Conservation (phyloP, 2,329 filamentous ascomycete genomes). For the Microdochium paspali region DNA sequence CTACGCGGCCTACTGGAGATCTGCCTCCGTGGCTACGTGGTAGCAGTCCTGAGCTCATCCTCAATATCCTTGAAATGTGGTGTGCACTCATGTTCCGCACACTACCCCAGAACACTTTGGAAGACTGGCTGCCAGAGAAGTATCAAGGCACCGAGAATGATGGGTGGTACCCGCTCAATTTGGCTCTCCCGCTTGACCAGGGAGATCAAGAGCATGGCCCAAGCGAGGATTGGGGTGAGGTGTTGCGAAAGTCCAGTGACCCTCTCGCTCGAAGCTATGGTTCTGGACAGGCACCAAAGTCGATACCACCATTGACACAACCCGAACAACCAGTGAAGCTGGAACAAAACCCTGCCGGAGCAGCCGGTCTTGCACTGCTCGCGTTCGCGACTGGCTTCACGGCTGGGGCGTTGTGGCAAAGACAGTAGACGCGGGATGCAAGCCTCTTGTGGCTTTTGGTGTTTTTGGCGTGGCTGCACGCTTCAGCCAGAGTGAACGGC, state of each 20-base stretch:
- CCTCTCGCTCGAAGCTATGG: not conserved
- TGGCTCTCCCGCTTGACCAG: not conserved
- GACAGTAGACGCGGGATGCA: too few relatives aligned
- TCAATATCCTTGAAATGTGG: not conserved
- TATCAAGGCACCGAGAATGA: not conserved
- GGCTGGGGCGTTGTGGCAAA: too few relatives aligned
- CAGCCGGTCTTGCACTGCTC: too few relatives aligned
- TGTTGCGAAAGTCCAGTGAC: not conserved
- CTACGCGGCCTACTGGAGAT: not conserved
- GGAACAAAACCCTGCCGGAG: too few relatives aligned
- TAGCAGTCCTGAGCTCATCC: not conserved
- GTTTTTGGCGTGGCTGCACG: too few relatives aligned
- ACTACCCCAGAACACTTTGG: not conserved
- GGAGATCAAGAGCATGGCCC: not conserved
- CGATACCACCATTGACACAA: not conserved
- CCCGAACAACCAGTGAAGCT: not conserved
- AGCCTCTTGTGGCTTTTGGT: too few relatives aligned
- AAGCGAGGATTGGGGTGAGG: not conserved
- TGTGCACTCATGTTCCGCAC: not conserved
- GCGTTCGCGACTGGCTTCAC: too few relatives aligned
- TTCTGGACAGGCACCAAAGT: not conserved
- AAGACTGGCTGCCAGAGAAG: not conserved
- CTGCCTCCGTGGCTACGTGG: not conserved
- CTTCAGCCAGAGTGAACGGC: too few relatives aligned
- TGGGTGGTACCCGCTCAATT: not conserved